Evolutionary conservation across 768 basidiomycete genomes (phyloP).

Genomic region (Auriscalpium orientale): DNA sequence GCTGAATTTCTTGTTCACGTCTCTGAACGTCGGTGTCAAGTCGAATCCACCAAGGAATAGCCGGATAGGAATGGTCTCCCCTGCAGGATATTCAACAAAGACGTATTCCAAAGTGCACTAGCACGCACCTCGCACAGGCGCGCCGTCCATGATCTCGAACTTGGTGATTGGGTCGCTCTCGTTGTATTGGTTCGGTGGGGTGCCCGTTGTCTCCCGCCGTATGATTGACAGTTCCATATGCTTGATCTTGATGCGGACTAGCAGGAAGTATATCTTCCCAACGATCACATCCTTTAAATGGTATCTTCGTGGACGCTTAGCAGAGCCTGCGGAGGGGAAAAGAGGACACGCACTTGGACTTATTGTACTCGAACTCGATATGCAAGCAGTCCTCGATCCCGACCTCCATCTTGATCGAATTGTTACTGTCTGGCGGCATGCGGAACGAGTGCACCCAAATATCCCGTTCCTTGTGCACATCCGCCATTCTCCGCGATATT

Average conservation of each 20-base stretch:
- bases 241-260: slow-evolving; percentile 98
- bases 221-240: slow-evolving; percentile 99
- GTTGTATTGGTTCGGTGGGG: slow-evolving; percentile 98
- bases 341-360: slow-evolving; percentile 73
- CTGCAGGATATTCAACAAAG: slow-evolving; percentile 30
- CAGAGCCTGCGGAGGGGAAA: background rate
- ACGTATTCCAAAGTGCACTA: background rate
- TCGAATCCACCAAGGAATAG: slow-evolving; percentile 98
- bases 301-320: slow-evolving; percentile 49
- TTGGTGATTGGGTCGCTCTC: slow-evolving; percentile 99
- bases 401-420: slow-evolving; percentile 99
- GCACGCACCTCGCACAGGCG: slow-evolving; percentile 81
- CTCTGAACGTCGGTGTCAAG: slow-evolving; percentile 95
- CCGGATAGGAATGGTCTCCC: slow-evolving; percentile 97
- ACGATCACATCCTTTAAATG: slow-evolving; percentile 99
- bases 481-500: slow-evolving; percentile 87
- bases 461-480: slow-evolving; percentile 88
- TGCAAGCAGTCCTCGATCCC: slow-evolving; percentile 98
- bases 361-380: slow-evolving; percentile 99
- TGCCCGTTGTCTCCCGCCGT: slow-evolving; percentile 91
- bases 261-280: slow-evolving; percentile 98
- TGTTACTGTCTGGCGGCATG: slow-evolving; percentile 97
- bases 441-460: slow-evolving; percentile 98
- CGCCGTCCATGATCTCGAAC: slow-evolving; percentile 99
- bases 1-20: slow-evolving; percentile 99